These are phyloP conservation scores for Tricholoma saponaceum DNA, from an alignment of 768 basidiomycete genomes.

Conservation along the genomic window DNA sequence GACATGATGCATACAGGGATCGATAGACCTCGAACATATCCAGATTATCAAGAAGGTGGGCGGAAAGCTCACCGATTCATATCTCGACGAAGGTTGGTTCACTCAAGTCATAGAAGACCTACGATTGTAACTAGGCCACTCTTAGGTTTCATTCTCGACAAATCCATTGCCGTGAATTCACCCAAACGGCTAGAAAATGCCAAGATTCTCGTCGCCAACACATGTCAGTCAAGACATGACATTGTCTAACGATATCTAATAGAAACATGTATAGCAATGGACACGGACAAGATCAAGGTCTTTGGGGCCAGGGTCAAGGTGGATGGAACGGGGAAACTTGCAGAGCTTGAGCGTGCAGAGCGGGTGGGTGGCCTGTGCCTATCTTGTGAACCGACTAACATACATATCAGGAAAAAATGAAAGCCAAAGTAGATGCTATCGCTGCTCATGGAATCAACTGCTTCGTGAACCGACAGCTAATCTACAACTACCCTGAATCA, in stretches of 20 bases:
- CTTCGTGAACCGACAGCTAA: slow-evolving; percentile 96
- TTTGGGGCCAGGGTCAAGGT: slow-evolving; percentile 97
- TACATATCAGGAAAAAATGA: slow-evolving; percentile 92
- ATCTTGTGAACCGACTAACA: not conserved
- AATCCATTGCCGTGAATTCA: slow-evolving; percentile 89
- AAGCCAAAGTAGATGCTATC: slow-evolving; percentile 93
- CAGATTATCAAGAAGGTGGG: slow-evolving; percentile 99
- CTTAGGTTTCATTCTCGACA: slow-evolving; percentile 95
- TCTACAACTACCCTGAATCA: slow-evolving; percentile 99
- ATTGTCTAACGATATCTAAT: not conserved
- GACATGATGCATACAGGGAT: slow-evolving; percentile 56
- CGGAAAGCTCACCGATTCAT: slow-evolving; percentile 96
- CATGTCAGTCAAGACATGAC: slow-evolving; percentile 54
- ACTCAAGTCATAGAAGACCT: not conserved
- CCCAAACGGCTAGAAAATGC: slow-evolving; percentile 93
- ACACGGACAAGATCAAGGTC: slow-evolving; percentile 99
- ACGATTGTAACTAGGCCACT: not conserved
- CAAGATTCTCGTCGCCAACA: slow-evolving; percentile 96
- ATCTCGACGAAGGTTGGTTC: slow-evolving; percentile 85
- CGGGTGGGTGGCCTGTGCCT: slow-evolving; percentile 42
- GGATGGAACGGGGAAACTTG: slow-evolving; percentile 93
- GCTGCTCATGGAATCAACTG: slow-evolving; percentile 93
- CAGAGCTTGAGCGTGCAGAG: slow-evolving; percentile 96
- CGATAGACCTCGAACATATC: slow-evolving; percentile 95
- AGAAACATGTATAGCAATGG: slow-evolving; percentile 69